Evolutionary conservation across 2,329 filamentous ascomycete species (phyloP).

Genomic region (Ciborinia camelliae): DNA sequence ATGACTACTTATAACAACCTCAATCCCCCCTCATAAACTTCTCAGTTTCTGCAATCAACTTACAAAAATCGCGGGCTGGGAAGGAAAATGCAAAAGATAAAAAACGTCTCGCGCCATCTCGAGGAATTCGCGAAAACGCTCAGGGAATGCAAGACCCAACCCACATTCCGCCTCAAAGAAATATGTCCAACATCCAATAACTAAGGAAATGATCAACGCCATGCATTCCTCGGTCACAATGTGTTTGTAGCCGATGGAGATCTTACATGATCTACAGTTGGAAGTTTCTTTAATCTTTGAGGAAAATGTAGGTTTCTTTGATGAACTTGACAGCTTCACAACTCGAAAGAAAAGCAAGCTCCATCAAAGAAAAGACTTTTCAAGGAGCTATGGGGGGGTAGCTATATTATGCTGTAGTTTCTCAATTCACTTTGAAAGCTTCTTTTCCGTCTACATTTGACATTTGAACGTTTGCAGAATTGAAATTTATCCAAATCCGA

Average conservation of each 20-base stretch:
- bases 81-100: not conserved
- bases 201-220: conserved; percentile 5
- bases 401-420: conserved; percentile 5
- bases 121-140: conserved; percentile 6
- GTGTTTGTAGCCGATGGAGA: conserved; percentile 12
- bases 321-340: not conserved
- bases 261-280: not conserved
- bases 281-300: conserved; percentile 1
- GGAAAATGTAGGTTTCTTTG: conserved; percentile 1
- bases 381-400: conserved; percentile 8
- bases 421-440: not conserved
- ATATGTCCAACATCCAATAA: not conserved
- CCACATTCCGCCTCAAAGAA: not conserved
- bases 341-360: not conserved
- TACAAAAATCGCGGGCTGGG: not conserved
- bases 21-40: not conserved
- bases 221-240: conserved; percentile 16
- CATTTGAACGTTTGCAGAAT: conserved; percentile 18
- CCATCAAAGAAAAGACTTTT: conserved; percentile 2
- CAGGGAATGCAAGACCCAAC: not conserved
- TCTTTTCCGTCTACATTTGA: not conserved
- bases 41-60: not conserved
- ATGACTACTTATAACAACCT: not conserved
- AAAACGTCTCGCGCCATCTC: not conserved
- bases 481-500: not conserved